Base-by-base conservation (phyloP, 495 filamentous ascomycete species). In the Oidiodendron maius region DNA sequence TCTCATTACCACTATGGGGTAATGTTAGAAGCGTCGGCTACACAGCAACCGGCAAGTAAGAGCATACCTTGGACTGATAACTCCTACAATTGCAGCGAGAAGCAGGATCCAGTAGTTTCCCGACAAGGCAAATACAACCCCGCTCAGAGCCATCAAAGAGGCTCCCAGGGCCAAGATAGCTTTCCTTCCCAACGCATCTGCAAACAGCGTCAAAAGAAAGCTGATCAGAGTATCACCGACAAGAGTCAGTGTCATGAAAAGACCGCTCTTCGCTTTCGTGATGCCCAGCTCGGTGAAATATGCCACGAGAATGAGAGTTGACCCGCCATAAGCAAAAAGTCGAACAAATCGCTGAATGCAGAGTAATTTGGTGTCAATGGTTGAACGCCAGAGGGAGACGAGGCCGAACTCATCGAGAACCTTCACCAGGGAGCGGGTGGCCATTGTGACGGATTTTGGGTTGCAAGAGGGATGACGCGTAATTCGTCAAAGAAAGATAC, bases 241-340 rank as follows among this genome's bases (percentile, higher is more conserved):
- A 44, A 94, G 66, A 0, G 89, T 95, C 40, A 91, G 65, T 3
- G 86, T 89, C 87, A 95, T 95, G 63, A 95, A 93, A 3, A 90
- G 70, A 13, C 89, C 89, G 36, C 86, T 90, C n/a, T 70, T 70
- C n/a, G 78, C 71, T 56, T 87, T 80, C 0, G 84, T 74, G 52
- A 83, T 77, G 10, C 70, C 71, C 17, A 93, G 64, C 4, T 77
- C 76, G 0, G 77, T 77, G 38, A 94, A 74, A 58, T 86, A 82
- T 3, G 77, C 76, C 8, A 81, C 88, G 13, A 93, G 73, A 41
- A 95, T 83, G 20, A 95, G 71, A 0, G 84, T 83, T 13, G 81
- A 81, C 16, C 76, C 78, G 32, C 87, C 86, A 56, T 91, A 91
- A 10, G 88, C 89, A 55, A 87, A 85, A 16, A 91, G 75, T 1